phyloP scores from a whole-genome alignment of 768 basidiomycete species.

The Solioccasus polychromus region DNA sequence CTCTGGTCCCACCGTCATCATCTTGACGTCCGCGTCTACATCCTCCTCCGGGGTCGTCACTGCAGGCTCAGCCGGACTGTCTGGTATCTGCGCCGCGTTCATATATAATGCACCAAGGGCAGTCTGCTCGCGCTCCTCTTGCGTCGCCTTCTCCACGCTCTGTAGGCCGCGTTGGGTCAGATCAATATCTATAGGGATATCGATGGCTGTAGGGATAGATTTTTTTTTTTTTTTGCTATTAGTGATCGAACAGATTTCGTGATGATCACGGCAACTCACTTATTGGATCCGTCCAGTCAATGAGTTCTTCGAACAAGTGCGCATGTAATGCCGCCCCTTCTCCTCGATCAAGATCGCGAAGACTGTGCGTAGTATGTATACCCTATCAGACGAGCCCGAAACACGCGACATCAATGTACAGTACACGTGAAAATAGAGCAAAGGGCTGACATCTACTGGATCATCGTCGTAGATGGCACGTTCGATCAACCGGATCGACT shows the following conservation, averaged over 20 bases:
- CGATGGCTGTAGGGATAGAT: constrained; percentile 44
- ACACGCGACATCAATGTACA: constrained; percentile 51
- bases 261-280: constrained; percentile 49
- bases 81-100: constrained; percentile 67
- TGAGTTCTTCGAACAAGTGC: constrained; percentile 78
- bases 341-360: constrained; percentile 84
- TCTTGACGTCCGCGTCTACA: constrained; percentile 55
- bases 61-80: constrained; percentile 70
- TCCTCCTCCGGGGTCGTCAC: constrained; percentile 64
- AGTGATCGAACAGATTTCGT: constrained; percentile 20
- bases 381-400: constrained; percentile 53
- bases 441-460: constrained; percentile 74
- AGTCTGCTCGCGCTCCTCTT: constrained; percentile 77
- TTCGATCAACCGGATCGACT: constrained; percentile 76
- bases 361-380: constrained; percentile 62
- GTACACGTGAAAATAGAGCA: constrained; percentile 42
- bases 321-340: constrained; percentile 85
- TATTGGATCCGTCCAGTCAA: constrained; percentile 83
- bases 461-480: constrained; percentile 88
- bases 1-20: constrained; percentile 70
- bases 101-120: constrained; percentile 76
- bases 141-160: constrained; percentile 65
- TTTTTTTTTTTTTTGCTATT: constrained; percentile 10
- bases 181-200: constrained; percentile 59
- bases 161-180: constrained; percentile 54